These are phyloP conservation scores for Fraxinus cuspidata DNA, from an alignment of 257 asterid species.

Conservation along the genomic window DNA sequence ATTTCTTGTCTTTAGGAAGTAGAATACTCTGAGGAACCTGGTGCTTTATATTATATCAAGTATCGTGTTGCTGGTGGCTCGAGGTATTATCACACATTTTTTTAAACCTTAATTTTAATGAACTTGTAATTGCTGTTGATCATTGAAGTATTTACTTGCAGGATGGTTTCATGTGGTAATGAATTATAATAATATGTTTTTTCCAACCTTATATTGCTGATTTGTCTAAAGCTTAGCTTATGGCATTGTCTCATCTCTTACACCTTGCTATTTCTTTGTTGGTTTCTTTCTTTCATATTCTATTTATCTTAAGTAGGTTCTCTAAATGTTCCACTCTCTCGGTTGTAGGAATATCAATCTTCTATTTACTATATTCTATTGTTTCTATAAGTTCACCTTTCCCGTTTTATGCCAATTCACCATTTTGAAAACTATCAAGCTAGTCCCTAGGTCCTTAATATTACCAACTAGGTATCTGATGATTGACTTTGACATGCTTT, in stretches of 20 bases:
- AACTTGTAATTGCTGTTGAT: background rate
- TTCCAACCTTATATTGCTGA: background rate
- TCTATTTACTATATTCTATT: background rate
- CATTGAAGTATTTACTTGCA: constrained; percentile 7
- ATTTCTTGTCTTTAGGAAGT: constrained; percentile 63
- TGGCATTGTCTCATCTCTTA: background rate
- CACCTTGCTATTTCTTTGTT: constrained; percentile 2
- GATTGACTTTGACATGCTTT: no score
- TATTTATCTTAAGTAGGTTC: constrained; percentile 7
- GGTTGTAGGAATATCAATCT: background rate
- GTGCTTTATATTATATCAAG: constrained; percentile 84
- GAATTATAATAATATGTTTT: background rate
- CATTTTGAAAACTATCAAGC: constrained; percentile 4
- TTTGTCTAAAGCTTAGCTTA: background rate
- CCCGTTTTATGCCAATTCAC: background rate
- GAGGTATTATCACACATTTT: constrained; percentile 45
- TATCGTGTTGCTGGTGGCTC: constrained; percentile 99
- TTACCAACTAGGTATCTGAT: no score
- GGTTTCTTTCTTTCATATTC: background rate
- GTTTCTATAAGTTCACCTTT: background rate
- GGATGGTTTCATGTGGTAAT: background rate
- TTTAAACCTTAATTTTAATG: background rate
- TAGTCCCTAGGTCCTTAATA: background rate
- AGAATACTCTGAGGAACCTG: constrained; percentile 96
- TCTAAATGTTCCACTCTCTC: background rate